Evolutionary conservation across 2,329 filamentous ascomycete species (phyloP), one percentile per base, ranked within the genome.

Genomic region (Chaetomium sp.): DNA sequence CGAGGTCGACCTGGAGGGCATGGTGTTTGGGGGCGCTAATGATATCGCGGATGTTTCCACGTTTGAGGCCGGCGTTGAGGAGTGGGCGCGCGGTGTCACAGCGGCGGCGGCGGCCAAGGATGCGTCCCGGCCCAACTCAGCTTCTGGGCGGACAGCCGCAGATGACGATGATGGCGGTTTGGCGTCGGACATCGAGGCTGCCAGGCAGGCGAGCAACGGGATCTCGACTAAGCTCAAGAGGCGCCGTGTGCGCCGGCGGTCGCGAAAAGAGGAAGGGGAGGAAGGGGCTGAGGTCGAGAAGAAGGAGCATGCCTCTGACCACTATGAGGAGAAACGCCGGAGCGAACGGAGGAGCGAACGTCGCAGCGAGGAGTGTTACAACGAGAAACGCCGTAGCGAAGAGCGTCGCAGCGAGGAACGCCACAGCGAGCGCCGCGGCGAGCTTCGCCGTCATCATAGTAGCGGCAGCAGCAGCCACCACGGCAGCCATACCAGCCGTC

Each of bases 201-300:
- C 67, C 8, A 65, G 63, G 45, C 64, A 70, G 53, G 69, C 70
- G 9, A 70, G 68, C 56, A 47, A 66, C 35, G 68, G 71, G 33
- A 74, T 77, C 59, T 76, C 73, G 19, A 78, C 76, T 10, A 78
- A 72, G 62, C 67, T 80, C 34, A 72, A 70, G 61, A 80, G 76
- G 66, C 79, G 78, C 66, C 69, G 67, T 33, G 62, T 69, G 27
- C 71, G 70, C 43, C 71, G 69, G 40, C 66, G 62, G 54, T 64
- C 63, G 14, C 58, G 56, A 33, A 62, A 62, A n/a, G 61, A 69
- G 50, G 65, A 62, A 47, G 65, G 61, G 46, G 67, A 65, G 44
- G 66, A 70, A 53, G 72, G 64, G 38, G 65, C 68, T 27, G 66
- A 67, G 46, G 14, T 27, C 19, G 19, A 27, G 19, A 27, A 27